These are phyloP conservation scores for Cutaneotrichosporon cyanovorans DNA, from an alignment of 1,284 basidiomycete species.

Conservation along the genomic window DNA sequence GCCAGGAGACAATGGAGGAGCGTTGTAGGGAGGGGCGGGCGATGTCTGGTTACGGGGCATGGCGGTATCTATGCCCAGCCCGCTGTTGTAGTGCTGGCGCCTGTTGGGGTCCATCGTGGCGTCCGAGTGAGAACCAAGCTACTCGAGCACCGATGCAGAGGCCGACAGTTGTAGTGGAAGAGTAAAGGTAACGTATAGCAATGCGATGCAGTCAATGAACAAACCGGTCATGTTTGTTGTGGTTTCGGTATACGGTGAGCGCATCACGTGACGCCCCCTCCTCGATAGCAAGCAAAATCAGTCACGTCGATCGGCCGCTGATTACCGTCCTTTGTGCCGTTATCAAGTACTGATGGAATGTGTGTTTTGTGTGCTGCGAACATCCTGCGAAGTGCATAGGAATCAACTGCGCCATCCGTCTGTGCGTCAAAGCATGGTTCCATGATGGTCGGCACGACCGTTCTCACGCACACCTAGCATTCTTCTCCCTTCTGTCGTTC, in stretches of 20 bases:
- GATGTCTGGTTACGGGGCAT: slow-evolving; percentile 8
- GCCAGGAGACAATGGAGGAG: neutral
- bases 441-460: neutral
- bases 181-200: neutral
- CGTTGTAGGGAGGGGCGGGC: slow-evolving; percentile 14
- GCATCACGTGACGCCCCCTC: too few relatives aligned
- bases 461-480: neutral
- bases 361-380: too few relatives aligned
- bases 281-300: neutral
- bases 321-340: too few relatives aligned
- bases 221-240: too few relatives aligned
- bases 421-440: neutral
- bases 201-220: too few relatives aligned
- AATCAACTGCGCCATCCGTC: too few relatives aligned
- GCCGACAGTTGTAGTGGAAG: neutral
- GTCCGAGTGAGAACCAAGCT: too few relatives aligned
- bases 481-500: neutral
- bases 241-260: too few relatives aligned
- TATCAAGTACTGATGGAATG: too few relatives aligned
- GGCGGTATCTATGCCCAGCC: neutral
- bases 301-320: neutral
- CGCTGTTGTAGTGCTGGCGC: slow-evolving; percentile 1
- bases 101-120: slow-evolving; percentile 2
- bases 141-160: neutral
- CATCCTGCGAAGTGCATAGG: too few relatives aligned